Evolutionary conservation across 106 monocot species (phyloP).

Genomic region (Dendrobium nobile): DNA sequence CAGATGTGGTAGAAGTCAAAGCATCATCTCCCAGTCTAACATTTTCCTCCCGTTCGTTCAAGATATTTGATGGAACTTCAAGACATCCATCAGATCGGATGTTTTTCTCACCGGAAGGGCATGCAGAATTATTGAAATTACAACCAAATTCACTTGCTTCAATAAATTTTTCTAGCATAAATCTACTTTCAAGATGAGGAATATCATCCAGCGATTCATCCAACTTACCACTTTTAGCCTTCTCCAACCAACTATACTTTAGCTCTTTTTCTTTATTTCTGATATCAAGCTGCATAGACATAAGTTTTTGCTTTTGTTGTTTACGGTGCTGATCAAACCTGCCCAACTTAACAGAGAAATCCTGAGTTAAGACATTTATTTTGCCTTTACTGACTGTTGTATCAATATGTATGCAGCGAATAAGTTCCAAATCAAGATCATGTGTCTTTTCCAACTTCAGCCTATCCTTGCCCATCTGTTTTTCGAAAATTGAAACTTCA

Average conservation of each 20-base stretch:
- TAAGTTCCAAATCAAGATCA: conserved; percentile 20
- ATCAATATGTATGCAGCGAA: conserved; percentile 16
- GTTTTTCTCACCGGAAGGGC: background rate
- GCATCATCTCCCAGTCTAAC: conserved; percentile 1
- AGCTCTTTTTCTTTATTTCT: conserved; percentile 30
- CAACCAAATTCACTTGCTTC: conserved; percentile 3
- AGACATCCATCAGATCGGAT: conserved; percentile 3
- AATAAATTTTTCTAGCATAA: conserved; percentile 28
- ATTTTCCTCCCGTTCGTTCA: conserved; percentile 4
- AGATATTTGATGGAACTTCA: conserved; percentile 14
- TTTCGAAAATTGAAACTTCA: conserved; percentile 31
- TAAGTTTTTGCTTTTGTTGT: conserved; percentile 25
- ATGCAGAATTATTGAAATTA: background rate
- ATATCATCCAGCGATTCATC: conserved; percentile 36
- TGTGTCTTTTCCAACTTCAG: conserved; percentile 17
- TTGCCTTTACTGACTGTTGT: conserved; percentile 14
- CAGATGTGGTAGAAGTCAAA: background rate
- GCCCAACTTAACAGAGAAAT: conserved; percentile 25
- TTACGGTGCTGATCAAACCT: conserved; percentile 37
- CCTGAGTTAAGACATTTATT: conserved; percentile 22
- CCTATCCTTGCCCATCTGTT: conserved; percentile 20
- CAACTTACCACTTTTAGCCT: conserved; percentile 37
- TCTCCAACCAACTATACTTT: conserved; percentile 35
- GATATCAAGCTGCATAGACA: conserved; percentile 22
- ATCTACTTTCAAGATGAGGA: conserved; percentile 40